These are phyloP conservation scores for Diospyros kaki DNA, from an alignment of 148 eudicot species.

Conservation along the genomic window DNA sequence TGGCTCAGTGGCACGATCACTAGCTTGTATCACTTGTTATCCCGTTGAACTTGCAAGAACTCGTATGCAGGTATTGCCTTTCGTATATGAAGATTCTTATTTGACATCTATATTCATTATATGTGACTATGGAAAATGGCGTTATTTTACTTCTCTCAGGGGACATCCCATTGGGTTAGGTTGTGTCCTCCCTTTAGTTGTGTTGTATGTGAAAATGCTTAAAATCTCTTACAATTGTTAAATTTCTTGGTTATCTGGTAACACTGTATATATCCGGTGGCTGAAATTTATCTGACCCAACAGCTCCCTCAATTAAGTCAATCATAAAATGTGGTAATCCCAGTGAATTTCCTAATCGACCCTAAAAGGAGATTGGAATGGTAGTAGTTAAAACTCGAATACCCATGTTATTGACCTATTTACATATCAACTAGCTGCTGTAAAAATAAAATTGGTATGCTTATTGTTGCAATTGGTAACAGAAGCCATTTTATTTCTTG, in stretches of 20 bases:
- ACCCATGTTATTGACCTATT: neutral
- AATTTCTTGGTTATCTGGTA: neutral
- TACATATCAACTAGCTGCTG: neutral
- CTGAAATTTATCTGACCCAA: neutral
- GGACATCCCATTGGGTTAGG: neutral
- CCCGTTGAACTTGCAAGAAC: constrained; percentile 93
- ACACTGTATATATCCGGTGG: neutral
- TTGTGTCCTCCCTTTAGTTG: too few relatives aligned
- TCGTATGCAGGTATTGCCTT: constrained; percentile 79
- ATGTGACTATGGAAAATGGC: neutral
- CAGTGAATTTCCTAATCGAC: neutral
- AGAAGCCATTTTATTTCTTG: neutral
- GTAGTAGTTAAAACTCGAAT: too few relatives aligned
- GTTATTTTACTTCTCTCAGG: neutral
- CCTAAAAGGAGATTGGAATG: neutral
- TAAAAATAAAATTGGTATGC: neutral
- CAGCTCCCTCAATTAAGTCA: neutral
- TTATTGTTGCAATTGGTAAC: neutral
- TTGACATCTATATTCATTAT: neutral
- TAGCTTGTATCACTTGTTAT: constrained; percentile 87
- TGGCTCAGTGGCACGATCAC: constrained; percentile 70
- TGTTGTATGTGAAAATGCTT: neutral
- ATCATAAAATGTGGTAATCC: neutral
- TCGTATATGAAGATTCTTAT: neutral
- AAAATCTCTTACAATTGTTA: neutral